These are phyloP conservation scores for Pinus taeda DNA, from an alignment of 75 land plant species.

Conservation along the genomic window DNA sequence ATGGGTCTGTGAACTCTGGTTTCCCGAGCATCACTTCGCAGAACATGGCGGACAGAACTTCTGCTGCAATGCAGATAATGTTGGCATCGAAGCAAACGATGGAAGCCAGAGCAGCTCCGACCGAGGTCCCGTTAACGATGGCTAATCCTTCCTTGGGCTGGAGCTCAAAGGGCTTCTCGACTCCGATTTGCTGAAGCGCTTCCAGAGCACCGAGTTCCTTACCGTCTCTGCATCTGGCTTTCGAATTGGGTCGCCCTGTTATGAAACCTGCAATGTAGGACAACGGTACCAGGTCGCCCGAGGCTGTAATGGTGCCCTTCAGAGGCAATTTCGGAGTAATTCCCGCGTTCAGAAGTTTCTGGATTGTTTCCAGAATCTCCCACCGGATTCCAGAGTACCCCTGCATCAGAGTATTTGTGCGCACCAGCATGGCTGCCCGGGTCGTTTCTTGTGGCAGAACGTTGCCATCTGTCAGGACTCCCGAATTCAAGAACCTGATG, in stretches of 20 bases:
- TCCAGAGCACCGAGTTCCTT: slow-evolving; percentile 28
- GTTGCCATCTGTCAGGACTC: slow-evolving; percentile 16
- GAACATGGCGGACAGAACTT: slow-evolving; percentile 49
- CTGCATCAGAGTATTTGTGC: slow-evolving; percentile 71
- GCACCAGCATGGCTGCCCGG: slow-evolving; percentile 65
- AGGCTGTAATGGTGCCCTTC: slow-evolving; percentile 66
- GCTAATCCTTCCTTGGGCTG: slow-evolving; percentile 79
- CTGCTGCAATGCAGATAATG: slow-evolving; percentile 37
- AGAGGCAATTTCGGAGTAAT: slow-evolving; percentile 64
- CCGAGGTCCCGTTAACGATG: slow-evolving; percentile 77
- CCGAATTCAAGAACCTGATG: slow-evolving; percentile 38
- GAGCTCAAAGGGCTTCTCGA: slow-evolving; percentile 42
- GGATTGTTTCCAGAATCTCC: slow-evolving; percentile 57
- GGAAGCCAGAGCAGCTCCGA: slow-evolving; percentile 73
- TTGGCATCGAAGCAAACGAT: slow-evolving; percentile 72
- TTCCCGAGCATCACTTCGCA: slow-evolving; percentile 61
- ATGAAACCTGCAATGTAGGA: slow-evolving; percentile 76
- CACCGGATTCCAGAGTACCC: slow-evolving; percentile 80
- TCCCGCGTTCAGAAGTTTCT: slow-evolving; percentile 48
- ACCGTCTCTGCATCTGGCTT: slow-evolving; percentile 36
- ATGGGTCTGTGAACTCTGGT: slow-evolving; percentile 48
- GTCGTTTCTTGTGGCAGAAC: slow-evolving; percentile 53
- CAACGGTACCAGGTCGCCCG: slow-evolving; percentile 71
- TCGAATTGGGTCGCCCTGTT: slow-evolving; percentile 65
- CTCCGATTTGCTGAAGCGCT: slow-evolving; percentile 41